phyloP scores from a whole-genome alignment of 495 filamentous ascomycete genomes.

The Astrothelium macrocarpum region DNA sequence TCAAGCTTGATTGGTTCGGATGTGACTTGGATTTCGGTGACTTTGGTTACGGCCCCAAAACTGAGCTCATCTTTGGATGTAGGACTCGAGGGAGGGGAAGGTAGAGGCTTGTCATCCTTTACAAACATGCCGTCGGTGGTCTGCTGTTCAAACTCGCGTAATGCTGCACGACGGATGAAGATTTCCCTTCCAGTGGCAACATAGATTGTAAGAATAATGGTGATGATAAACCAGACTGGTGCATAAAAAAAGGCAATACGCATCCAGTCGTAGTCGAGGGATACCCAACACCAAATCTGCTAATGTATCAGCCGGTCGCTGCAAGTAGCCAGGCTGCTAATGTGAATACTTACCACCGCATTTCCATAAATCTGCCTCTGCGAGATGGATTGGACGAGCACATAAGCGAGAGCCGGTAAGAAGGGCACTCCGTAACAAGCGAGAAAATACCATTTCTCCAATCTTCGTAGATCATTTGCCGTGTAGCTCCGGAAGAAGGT shows the following conservation, averaged over 20 bases:
- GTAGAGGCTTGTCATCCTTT: constrained; percentile 26
- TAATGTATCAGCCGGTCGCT: constrained; percentile 7
- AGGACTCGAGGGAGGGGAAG: constrained; percentile 37
- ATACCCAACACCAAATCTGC: constrained; percentile 78
- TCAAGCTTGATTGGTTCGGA: constrained; percentile 26
- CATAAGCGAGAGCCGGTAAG: constrained; percentile 56
- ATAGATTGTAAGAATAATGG: constrained; percentile 65
- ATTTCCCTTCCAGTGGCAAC: constrained; percentile 61
- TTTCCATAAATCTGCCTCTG: constrained; percentile 60
- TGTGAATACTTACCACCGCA: constrained; percentile 43
- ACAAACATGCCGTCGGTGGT: background rate
- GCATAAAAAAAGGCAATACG: constrained; percentile 74
- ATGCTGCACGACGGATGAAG: constrained; percentile 42
- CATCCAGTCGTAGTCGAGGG: constrained; percentile 56
- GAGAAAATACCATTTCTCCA: constrained; percentile 65
- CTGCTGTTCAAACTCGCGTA: constrained; percentile 32
- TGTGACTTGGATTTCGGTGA: constrained; percentile 48
- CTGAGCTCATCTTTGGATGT: constrained; percentile 31
- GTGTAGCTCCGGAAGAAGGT: constrained; percentile 75
- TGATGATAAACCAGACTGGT: constrained; percentile 68
- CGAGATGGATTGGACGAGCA: constrained; percentile 46
- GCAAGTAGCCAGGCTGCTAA: background rate
- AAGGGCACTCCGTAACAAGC: constrained; percentile 70
- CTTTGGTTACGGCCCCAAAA: constrained; percentile 34
- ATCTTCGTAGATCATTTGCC: constrained; percentile 51